A percentile compares a stretch with the other conserved stretches of the same genome.
Evolutionary conservation across 2,329 filamentous ascomycete species (phyloP).

Genomic region (Pyrenochaeta sp.): DNA sequence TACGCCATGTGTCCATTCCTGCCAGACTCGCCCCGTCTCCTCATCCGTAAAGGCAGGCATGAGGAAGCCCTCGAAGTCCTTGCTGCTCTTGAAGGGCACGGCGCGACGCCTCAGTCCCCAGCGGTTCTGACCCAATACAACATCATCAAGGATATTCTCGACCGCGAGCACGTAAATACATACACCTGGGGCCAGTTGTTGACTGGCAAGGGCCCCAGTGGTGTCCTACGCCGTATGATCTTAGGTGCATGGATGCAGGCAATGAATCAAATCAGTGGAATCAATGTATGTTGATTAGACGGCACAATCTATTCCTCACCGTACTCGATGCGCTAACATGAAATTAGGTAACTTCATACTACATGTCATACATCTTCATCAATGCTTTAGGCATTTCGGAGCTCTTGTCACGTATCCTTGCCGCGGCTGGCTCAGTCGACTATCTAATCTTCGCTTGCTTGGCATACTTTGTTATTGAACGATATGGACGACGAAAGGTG

Average conservation of each 20-base stretch:
- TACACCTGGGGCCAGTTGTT: conserved; percentile 57
- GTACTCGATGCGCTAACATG: too few species aligned
- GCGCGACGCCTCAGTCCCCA: conserved; percentile 45
- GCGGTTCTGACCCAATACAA: conserved; percentile 45
- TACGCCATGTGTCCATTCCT: conserved; percentile 57
- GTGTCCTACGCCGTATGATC: conserved; percentile 53
- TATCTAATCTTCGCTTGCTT: conserved; percentile 55
- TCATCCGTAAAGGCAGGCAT: conserved; percentile 61
- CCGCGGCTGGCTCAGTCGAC: conserved; percentile 56
- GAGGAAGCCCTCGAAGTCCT: conserved; percentile 51
- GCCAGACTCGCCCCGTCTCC: conserved; percentile 54
- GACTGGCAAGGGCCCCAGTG: conserved; percentile 50
- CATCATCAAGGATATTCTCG: conserved; percentile 50
- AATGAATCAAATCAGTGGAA: conserved; percentile 53
- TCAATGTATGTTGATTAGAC: too few species aligned
- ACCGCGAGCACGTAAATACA: conserved; percentile 54
- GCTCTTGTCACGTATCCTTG: conserved; percentile 43
- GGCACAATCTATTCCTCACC: too few species aligned
- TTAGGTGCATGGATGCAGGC: conserved; percentile 56
- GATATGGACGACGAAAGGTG: conserved; percentile 55
- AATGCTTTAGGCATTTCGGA: conserved; percentile 49
- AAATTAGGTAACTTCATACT: conserved; percentile 43
- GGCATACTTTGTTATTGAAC: conserved; percentile 57
- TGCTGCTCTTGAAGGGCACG: conserved; percentile 49
- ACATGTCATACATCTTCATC: conserved; percentile 52